Percentiles rank a stretch among this genome's conserved stretches.
These are phyloP conservation scores for Dothideomycetidae sp. DNA, from an alignment of 2,329 filamentous ascomycete species.

Conservation along the genomic window DNA sequence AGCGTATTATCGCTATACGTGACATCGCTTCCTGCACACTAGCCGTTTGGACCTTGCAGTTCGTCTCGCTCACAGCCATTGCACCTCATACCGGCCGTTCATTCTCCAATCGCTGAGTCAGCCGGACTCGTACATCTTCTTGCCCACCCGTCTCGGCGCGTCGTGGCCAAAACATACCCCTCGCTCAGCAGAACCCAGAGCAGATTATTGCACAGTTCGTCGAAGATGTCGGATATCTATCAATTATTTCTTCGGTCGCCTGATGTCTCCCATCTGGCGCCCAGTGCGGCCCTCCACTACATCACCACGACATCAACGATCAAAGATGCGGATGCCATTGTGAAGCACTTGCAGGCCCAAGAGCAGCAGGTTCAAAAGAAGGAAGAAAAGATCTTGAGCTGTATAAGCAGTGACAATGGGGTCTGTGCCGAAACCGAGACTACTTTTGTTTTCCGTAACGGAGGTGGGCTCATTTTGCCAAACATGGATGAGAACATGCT, in stretches of 20 bases:
- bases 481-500: constrained; percentile 90
- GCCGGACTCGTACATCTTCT: no score
- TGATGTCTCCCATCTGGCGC: constrained; percentile 28
- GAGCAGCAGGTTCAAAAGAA: constrained; percentile 68
- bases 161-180: no score
- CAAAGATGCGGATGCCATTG: constrained; percentile 56
- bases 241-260: constrained; percentile 32
- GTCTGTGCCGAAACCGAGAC: constrained; percentile 70
- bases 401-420: constrained; percentile 55
- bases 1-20: no score
- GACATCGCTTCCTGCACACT: no score
- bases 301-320: constrained; percentile 73
- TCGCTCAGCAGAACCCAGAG: no score
- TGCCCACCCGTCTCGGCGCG: no score
- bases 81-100: no score
- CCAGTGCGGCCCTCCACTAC: constrained; percentile 50
- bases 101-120: no score
- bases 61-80: no score
- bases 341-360: constrained; percentile 64
- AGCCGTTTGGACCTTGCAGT: no score
- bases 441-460: constrained; percentile 62
- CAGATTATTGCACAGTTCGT: not conserved
- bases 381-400: constrained; percentile 59
- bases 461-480: constrained; percentile 77
- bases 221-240: constrained; percentile 29